Evolutionary conservation across 345 rosid genomes (phyloP).

Genomic region (Salix koriyanagi): DNA sequence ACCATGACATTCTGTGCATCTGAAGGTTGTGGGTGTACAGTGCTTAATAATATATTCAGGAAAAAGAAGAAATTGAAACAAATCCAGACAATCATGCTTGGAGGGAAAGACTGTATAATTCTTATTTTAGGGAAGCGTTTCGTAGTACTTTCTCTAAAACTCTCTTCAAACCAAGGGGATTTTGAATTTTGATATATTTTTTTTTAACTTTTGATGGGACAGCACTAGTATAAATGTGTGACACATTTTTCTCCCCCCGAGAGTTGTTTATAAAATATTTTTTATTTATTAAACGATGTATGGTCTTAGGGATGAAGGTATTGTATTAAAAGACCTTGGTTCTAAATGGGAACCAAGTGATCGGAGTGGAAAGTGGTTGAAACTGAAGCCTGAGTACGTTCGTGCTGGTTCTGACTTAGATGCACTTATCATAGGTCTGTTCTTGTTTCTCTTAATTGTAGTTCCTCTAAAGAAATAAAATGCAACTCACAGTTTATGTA

Average conservation of each 20-base stretch:
- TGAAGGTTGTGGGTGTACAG: too few relatives aligned
- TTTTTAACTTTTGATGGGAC: too few relatives aligned
- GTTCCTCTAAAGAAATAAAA: constrained; percentile 6
- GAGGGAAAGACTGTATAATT: too few relatives aligned
- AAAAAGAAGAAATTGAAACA: too few relatives aligned
- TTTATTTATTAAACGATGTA: background rate
- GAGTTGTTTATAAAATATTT: background rate
- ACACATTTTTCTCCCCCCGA: background rate
- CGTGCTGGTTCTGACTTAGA: constrained; percentile 89
- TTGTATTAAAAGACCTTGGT: constrained; percentile 77
- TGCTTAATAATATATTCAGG: too few relatives aligned
- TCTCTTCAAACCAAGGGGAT: too few relatives aligned
- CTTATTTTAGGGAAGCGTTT: too few relatives aligned
- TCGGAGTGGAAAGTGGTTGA: constrained; percentile 96
- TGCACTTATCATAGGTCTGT: constrained; percentile 81
- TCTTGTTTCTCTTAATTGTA: constrained; percentile 8
- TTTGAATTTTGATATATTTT: too few relatives aligned
- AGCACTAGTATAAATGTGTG: background rate
- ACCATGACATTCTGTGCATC: too few relatives aligned
- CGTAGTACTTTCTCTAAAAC: too few relatives aligned
- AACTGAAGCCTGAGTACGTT: constrained; percentile 87
- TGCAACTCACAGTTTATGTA: background rate
- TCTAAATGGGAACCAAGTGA: constrained; percentile 98
- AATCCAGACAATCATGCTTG: too few relatives aligned
- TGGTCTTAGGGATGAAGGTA: constrained; percentile 74